Conservation (phyloP, 2,329 filamentous ascomycete genomes). For the Ascosphaera apis region DNA sequence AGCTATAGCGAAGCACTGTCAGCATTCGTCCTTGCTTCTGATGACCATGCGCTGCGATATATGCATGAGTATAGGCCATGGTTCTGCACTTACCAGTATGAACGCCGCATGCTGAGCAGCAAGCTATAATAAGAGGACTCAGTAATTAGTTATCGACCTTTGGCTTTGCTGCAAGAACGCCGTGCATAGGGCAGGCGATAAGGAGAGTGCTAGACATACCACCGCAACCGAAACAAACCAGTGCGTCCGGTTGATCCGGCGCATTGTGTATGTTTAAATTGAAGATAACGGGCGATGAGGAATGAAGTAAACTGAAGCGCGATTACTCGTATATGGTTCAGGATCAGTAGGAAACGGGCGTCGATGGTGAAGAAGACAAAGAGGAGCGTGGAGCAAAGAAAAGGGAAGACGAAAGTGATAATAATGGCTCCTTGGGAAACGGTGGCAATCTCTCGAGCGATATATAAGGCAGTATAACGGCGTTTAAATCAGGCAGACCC, state of each 20-base stretch:
- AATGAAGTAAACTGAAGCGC: neutral
- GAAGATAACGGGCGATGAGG: neutral
- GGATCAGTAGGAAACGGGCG: no score
- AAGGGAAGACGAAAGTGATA: conserved; percentile 1
- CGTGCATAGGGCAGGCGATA: neutral
- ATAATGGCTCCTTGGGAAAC: conserved; percentile 1
- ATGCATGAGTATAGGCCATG: neutral
- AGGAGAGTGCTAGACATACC: neutral
- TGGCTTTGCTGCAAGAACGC: neutral
- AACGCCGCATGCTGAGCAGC: neutral
- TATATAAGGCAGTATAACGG: no score
- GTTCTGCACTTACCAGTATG: conserved; percentile 1
- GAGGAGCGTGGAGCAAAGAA: neutral
- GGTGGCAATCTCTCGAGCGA: no score
- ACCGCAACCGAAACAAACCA: neutral
- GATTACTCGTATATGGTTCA: no score
- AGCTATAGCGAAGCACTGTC: conserved; percentile 28
- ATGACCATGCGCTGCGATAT: neutral
- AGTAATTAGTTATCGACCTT: neutral
- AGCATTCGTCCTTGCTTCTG: conserved; percentile 3
- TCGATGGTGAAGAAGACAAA: no score
- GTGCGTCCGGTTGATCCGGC: neutral
- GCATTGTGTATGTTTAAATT: neutral
- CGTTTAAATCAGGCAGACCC: no score
- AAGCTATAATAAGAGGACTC: neutral